Conservation (phyloP, 495 filamentous ascomycete genomes). For the Ramalina peruviana region DNA sequence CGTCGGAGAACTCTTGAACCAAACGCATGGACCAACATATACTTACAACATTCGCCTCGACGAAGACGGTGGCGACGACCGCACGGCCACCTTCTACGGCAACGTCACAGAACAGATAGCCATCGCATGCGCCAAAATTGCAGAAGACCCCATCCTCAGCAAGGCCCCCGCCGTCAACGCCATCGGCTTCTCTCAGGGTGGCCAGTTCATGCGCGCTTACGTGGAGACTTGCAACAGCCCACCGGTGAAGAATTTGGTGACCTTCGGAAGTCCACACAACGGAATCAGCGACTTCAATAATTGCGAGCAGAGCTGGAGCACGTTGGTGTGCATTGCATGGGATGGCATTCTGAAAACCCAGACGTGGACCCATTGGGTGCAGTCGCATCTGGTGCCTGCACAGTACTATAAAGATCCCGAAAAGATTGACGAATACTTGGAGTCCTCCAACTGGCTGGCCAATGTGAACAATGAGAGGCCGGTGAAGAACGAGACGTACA, state of each 20-base stretch:
- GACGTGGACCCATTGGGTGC: constrained; percentile 64
- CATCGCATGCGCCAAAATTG: constrained; percentile 67
- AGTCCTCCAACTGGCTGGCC: constrained; percentile 85
- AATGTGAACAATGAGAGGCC: constrained; percentile 91
- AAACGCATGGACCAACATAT: constrained; percentile 67
- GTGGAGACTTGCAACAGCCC: constrained; percentile 80
- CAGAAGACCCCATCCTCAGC: constrained; percentile 61
- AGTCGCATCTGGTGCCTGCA: constrained; percentile 71
- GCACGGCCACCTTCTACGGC: constrained; percentile 76
- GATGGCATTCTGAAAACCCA: constrained; percentile 56
- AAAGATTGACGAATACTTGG: constrained; percentile 60
- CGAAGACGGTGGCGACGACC: constrained; percentile 50
- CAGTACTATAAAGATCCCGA: constrained; percentile 82
- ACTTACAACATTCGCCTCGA: constrained; percentile 69
- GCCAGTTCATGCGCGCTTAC: constrained; percentile 89
- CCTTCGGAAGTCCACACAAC: constrained; percentile 88
- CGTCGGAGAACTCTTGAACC: constrained; percentile 53
- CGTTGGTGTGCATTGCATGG: constrained; percentile 48
- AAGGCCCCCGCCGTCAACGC: constrained; percentile 76
- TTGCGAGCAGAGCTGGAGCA: constrained; percentile 41
- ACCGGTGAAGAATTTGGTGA: constrained; percentile 69
- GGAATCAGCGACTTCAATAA: constrained; percentile 73
- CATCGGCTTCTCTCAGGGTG: constrained; percentile 88
- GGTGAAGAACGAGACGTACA: constrained; percentile 61
- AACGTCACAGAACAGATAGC: constrained; percentile 72